Evolutionary conservation across 495 filamentous ascomycete species (phyloP).

Genomic region (Trichoderma virens): DNA sequence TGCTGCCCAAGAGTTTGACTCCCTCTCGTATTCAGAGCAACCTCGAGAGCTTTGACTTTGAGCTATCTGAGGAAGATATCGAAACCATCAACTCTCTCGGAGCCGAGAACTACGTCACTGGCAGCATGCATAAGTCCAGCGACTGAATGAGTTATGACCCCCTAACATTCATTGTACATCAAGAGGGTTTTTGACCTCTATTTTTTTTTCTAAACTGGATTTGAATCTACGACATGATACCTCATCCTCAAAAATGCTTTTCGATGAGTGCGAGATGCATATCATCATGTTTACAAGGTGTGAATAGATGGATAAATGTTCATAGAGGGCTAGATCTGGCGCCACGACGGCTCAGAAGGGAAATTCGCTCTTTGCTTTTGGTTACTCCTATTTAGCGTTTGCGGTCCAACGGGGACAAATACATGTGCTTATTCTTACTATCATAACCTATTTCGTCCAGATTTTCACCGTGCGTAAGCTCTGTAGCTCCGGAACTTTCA

Average conservation of each 20-base stretch:
- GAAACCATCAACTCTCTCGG: conserved; percentile 1
- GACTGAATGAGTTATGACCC: not conserved
- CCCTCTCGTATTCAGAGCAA: conserved; percentile 50
- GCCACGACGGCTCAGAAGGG: not conserved
- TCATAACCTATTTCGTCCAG: not conserved
- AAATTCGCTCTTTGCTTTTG: not conserved
- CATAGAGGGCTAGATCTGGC: not conserved
- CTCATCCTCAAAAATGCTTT: not conserved
- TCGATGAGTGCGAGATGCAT: not conserved
- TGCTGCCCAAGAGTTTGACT: conserved; percentile 57
- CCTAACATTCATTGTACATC: not conserved
- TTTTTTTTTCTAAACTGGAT: not conserved
- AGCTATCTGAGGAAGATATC: not conserved
- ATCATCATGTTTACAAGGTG: not conserved
- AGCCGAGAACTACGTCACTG: conserved; percentile 9
- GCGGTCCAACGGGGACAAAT: not conserved
- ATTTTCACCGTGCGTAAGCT: not conserved
- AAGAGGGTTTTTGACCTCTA: not conserved
- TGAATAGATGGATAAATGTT: not conserved
- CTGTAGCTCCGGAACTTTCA: too few species aligned
- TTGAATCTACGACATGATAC: not conserved
- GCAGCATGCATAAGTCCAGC: conserved; percentile 9
- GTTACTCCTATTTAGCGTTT: not conserved
- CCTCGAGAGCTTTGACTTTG: conserved; percentile 22
- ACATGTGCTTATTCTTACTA: not conserved